Base-by-base conservation (phyloP, 345 rosid species). In the Acer yangbiense region DNA sequence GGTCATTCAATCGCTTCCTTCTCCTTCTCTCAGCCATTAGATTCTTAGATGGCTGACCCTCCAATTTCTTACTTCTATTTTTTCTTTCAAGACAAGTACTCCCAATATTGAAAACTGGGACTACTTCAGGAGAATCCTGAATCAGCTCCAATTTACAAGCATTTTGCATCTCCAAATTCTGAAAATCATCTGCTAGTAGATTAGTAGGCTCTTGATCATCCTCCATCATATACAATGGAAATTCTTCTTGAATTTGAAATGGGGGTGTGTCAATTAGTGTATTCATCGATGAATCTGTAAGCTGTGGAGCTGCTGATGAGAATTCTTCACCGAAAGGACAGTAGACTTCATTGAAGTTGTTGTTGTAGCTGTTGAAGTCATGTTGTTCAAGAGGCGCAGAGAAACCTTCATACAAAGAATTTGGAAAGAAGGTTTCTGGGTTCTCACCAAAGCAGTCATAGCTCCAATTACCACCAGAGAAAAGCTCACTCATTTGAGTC, bases 21-120 rank as follows among this genome's bases (percentile, higher is more conserved):
- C 95, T 85, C 73, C 98, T 89, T 80, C 97, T 87, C 84, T 93
- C 98, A 1, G 98, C 98, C 97, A 92, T 91, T 27, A 92, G 78
- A 83, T 94, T 94, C 88, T 94, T 94, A 1, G 97, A 94, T 20
- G 98, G 98, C 80, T 94, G 97, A 18, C 98, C 98, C 71, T 88
- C 93, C 32, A 88, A 52, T 67, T 83, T 94, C 80, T 72, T 83
- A 6, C 81, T 83, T 73, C 80, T 79, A 68, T 54, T 73, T 80
- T 81, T 87, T 57, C 81, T 77, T 50, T 81, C 86, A 10, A 74
- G 58, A 41, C 75, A 81, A 70, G 78, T 35, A 35, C 39, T 8
- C 8, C 86, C 86, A 67, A 25, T 41, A 71, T 76, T 74, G 73
- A 86, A 84, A 81, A 57, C 80, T 1, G 86, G 75, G 0, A 60